phyloP scores from a whole-genome alignment of 2,329 filamentous ascomycete genomes.

The Blastomyces emzantsi region DNA sequence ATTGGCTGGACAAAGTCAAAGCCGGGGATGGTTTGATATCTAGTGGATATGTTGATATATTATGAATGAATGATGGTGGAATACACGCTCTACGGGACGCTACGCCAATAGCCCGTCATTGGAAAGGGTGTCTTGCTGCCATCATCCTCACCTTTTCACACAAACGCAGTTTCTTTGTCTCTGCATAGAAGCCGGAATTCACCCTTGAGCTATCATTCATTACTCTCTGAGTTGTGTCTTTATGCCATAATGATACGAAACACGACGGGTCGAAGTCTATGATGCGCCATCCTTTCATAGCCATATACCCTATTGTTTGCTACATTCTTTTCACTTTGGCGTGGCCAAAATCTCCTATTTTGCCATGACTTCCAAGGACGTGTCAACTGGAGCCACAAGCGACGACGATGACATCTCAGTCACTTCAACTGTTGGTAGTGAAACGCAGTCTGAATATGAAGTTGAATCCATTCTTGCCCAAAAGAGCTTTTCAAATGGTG shows the following conservation, averaged over 20 bases:
- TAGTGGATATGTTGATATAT: too few relatives aligned
- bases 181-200: background rate
- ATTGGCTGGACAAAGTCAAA: too few relatives aligned
- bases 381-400: constrained; percentile 1
- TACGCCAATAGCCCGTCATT: background rate
- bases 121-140: too few relatives aligned
- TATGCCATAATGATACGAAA: background rate
- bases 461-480: constrained; percentile 49
- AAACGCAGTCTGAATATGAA: constrained; percentile 42
- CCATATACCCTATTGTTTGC: background rate
- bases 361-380: constrained; percentile 5
- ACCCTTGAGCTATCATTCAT: background rate
- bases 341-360: background rate
- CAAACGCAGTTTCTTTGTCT: background rate
- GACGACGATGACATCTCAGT: constrained; percentile 49
- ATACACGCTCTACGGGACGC: background rate
- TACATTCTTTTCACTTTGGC: background rate
- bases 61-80: background rate
- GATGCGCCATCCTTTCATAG: background rate
- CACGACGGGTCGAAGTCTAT: background rate
- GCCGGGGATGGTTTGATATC: too few relatives aligned
- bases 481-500: constrained; percentile 24
- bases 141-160: background rate
- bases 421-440: constrained; percentile 43
- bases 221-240: background rate